Percentiles rank a stretch among this genome's conserved stretches.
Conservation (phyloP, 805 yeast species). For the Monosporozyma servazzii region DNA sequence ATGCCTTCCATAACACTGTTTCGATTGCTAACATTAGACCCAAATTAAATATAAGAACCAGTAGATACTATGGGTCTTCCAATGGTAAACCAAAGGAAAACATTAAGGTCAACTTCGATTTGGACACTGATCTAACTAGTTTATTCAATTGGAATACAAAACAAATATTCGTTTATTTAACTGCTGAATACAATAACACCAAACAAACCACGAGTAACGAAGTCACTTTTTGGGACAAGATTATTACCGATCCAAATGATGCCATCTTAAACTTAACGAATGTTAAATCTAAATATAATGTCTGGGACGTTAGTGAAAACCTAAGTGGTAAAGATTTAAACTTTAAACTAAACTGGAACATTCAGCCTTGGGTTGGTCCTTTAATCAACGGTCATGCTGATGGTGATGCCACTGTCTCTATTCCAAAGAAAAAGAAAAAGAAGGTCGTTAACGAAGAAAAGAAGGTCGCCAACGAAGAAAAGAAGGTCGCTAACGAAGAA, state of each 20-base stretch:
- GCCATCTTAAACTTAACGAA: slow-evolving; percentile 48
- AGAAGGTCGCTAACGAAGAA: neutral
- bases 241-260: slow-evolving; percentile 48
- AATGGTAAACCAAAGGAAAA: slow-evolving; percentile 69
- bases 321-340: slow-evolving; percentile 55
- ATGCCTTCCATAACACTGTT: slow-evolving; percentile 38
- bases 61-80: slow-evolving; percentile 58
- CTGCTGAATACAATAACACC: slow-evolving; percentile 65
- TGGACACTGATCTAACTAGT: slow-evolving; percentile 64
- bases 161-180: slow-evolving; percentile 84
- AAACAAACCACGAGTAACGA: slow-evolving; percentile 41
- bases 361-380: slow-evolving; percentile 87
- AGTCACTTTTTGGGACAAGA: slow-evolving; percentile 87
- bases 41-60: slow-evolving; percentile 40
- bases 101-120: slow-evolving; percentile 59
- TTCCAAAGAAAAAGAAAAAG: slow-evolving; percentile 1
- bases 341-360: slow-evolving; percentile 74
- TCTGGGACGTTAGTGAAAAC: slow-evolving; percentile 69
- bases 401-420: slow-evolving; percentile 14
- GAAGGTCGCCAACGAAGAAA: no score
- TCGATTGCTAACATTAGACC: slow-evolving; percentile 31
- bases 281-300: slow-evolving; percentile 64
- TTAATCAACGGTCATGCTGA: slow-evolving; percentile 55
- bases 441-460: no score
- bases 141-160: slow-evolving; percentile 96